phyloP scores from a whole-genome alignment of 2,329 filamentous ascomycete genomes.

The Neonectria punicea region DNA sequence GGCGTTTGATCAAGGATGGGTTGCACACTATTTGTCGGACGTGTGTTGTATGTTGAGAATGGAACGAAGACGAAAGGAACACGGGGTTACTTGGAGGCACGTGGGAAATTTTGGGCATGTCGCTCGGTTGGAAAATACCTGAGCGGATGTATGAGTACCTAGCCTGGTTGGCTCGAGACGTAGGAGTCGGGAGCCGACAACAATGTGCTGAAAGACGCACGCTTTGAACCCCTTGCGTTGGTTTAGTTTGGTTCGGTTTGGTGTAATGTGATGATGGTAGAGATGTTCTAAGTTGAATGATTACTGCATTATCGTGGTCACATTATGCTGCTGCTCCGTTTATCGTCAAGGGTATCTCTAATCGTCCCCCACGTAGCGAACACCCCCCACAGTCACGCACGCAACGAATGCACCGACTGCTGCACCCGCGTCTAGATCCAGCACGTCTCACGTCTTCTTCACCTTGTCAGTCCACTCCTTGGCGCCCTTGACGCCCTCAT shows the following conservation, averaged over 20 bases:
- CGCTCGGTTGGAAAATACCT: conserved; percentile 44
- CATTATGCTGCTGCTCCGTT: conserved; percentile 4
- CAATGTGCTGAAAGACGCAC: conserved; percentile 44
- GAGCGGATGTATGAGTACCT: conserved; percentile 42
- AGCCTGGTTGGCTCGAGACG: conserved; percentile 42
- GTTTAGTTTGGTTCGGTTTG: not conserved
- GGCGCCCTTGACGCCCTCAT: conserved; percentile 76
- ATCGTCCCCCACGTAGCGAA: not conserved
- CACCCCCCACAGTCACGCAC: not conserved
- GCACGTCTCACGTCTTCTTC: conserved; percentile 46
- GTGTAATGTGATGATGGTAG: not conserved
- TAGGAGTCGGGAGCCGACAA: conserved; percentile 42
- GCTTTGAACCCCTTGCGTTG: conserved; percentile 32
- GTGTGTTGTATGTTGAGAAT: conserved; percentile 1
- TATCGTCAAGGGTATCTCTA: conserved; percentile 34
- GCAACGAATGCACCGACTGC: not conserved
- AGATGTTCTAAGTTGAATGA: not conserved
- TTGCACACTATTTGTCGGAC: conserved; percentile 8
- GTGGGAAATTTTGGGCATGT: conserved; percentile 33
- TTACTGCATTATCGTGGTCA: conserved; percentile 16
- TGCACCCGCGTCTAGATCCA: not conserved
- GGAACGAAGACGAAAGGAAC: conserved; percentile 18
- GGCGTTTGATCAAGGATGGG: conserved; percentile 32
- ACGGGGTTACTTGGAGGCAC: conserved; percentile 33
- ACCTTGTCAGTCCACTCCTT: conserved; percentile 76